phyloP scores from a whole-genome alignment of 2,329 filamentous ascomycete genomes.

The Myriosclerotinia scirpicola region DNA sequence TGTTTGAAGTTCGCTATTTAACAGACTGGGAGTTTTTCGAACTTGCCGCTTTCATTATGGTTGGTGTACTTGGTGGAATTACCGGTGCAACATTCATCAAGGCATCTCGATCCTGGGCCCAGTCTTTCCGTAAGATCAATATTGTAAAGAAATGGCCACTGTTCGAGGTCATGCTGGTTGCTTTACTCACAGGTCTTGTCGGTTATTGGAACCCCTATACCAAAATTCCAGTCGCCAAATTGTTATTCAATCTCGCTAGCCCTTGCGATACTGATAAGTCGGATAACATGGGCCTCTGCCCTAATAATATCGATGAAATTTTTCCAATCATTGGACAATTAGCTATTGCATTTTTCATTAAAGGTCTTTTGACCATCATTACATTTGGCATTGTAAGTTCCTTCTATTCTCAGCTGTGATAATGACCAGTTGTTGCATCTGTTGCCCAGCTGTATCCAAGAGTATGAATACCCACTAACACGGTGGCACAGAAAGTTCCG shows the following conservation, averaged over 20 bases:
- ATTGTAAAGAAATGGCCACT: conserved; percentile 81
- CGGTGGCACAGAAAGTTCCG: conserved; percentile 68
- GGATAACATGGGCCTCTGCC: conserved; percentile 73
- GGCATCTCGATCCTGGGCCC: conserved; percentile 85
- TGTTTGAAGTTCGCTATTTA: conserved; percentile 90
- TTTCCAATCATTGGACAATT: conserved; percentile 71
- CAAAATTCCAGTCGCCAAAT: conserved; percentile 83
- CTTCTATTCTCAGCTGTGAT: neutral
- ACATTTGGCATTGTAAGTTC: conserved; percentile 80
- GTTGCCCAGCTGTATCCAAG: neutral
- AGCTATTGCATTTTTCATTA: conserved; percentile 79
- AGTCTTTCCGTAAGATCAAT: conserved; percentile 77
- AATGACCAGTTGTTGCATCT: neutral
- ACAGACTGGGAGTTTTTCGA: conserved; percentile 95
- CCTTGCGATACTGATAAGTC: conserved; percentile 74
- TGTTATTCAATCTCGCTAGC: conserved; percentile 85
- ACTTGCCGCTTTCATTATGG: conserved; percentile 77
- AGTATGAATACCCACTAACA: conserved; percentile 3
- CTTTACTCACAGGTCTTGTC: conserved; percentile 76
- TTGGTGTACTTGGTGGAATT: conserved; percentile 81
- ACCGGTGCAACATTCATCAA: conserved; percentile 95
- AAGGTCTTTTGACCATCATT: conserved; percentile 81
- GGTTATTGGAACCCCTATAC: conserved; percentile 95
- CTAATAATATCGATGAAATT: conserved; percentile 71
- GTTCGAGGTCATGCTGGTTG: conserved; percentile 85